These are phyloP conservation scores for Boletales sp. DNA, from an alignment of 768 basidiomycete species.

Conservation along the genomic window DNA sequence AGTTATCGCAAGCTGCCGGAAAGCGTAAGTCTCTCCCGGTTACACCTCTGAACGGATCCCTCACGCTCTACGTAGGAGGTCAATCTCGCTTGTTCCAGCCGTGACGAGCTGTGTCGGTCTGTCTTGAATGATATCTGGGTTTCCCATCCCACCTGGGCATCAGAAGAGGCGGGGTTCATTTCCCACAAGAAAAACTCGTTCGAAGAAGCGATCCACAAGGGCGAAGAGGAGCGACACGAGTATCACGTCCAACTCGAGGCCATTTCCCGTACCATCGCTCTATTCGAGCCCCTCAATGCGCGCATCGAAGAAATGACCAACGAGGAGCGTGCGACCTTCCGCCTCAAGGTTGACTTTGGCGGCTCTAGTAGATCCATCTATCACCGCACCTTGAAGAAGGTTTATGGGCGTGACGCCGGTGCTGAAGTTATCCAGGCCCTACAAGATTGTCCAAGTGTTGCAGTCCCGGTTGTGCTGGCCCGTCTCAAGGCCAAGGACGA, in stretches of 20 bases:
- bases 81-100: slow-evolving; percentile 85
- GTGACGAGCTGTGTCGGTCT: slow-evolving; percentile 91
- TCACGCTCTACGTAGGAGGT: slow-evolving; percentile 59
- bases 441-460: slow-evolving; percentile 87
- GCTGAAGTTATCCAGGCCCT: slow-evolving; percentile 78
- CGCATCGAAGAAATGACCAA: slow-evolving; percentile 86
- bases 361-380: slow-evolving; percentile 84
- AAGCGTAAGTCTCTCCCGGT: slow-evolving; percentile 55
- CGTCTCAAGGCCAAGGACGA: slow-evolving; percentile 93
- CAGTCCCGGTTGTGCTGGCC: slow-evolving; percentile 86
- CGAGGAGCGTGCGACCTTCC: slow-evolving; percentile 80
- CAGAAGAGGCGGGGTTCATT: slow-evolving; percentile 91
- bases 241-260: slow-evolving; percentile 95
- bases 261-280: slow-evolving; percentile 82
- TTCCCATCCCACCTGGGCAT: slow-evolving; percentile 97
- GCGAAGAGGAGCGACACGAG: slow-evolving; percentile 97
- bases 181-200: slow-evolving; percentile 96
- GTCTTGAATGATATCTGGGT: slow-evolving; percentile 98
- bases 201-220: slow-evolving; percentile 93
- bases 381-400: slow-evolving; percentile 88
- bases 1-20: slow-evolving; percentile 90
- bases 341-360: slow-evolving; percentile 85
- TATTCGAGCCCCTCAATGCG: slow-evolving; percentile 82
- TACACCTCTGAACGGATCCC: neutral
- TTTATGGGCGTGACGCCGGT: slow-evolving; percentile 82